Base-by-base conservation (phyloP, 176 grass and related monocot species). In the Miscanthus lutarioriparius region DNA sequence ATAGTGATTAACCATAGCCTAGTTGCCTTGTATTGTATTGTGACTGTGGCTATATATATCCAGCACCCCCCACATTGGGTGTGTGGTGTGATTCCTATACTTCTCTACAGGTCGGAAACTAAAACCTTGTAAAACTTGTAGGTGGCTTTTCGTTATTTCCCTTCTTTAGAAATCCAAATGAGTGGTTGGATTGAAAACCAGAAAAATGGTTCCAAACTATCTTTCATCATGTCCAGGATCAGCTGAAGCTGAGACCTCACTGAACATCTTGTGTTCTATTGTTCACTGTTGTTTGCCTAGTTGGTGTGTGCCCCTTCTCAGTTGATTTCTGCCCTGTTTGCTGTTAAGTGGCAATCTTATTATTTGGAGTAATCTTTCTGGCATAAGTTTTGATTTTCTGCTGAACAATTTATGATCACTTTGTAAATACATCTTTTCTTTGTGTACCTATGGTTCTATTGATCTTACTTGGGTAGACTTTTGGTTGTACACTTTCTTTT, bases 291-390 rank as follows among this genome's bases (percentile, higher is more conserved):
- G 30, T n/a, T 82, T 63, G 19, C 27, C 49, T 79, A 40, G 26
- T 76, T 54, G 33, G 63, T 37, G 61, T 82, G 28, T 33, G 3
- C 12, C 26, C 37, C 61, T 47, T 82, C 62, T 36, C n/a, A 41
- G 70, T 81, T 87, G 70, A 67, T 87, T 43, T 87, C 41, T 80
- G 58, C 19, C 56, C 48, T 44, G 3, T 19, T 53, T 81, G 7
- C 33, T 56, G 62, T 40, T 40, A 40, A 40, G 39, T 40, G 39
- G 39, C 39, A 40, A 40, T 40, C 39, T 40, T 40, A 40, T 40
- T 40, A 40, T 81, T 35, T 75, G 11, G 7, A 25, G 41, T 19
- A 27, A 45, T 53, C 22, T 65, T 76, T 64, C 13, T 75, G 8
- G 14, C 54, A 74, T 38, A 51, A 49, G 0, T 36, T 27, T 43